These are phyloP conservation scores for Arabidopsis lyrata DNA, from an alignment of 441 rosid species.

Conservation along the genomic window DNA sequence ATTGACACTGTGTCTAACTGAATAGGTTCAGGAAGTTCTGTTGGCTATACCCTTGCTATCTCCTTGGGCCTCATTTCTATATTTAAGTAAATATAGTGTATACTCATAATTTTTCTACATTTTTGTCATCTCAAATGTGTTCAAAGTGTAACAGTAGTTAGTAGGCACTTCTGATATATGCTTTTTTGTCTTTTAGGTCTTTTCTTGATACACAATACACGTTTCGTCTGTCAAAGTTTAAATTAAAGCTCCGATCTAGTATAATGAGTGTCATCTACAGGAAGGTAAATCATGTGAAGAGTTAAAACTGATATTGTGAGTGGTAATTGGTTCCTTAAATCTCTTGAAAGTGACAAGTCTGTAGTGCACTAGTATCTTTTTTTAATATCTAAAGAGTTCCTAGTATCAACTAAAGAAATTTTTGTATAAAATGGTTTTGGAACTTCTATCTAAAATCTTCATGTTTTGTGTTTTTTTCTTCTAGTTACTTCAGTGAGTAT, in stretches of 20 bases:
- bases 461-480: too few relatives aligned
- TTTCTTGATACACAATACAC: slow-evolving; percentile 90
- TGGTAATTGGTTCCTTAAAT: slow-evolving; percentile 7
- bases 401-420: not conserved
- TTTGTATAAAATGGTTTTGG: not conserved
- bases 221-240: slow-evolving; percentile 77
- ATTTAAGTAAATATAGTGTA: slow-evolving; percentile 60
- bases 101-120: not conserved
- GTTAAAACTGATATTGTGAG: slow-evolving; percentile 5
- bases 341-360: not conserved
- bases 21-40: slow-evolving; percentile 70
- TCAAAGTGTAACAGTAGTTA: slow-evolving; percentile 15
- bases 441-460: not conserved
- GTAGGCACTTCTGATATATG: slow-evolving; percentile 31
- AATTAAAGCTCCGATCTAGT: slow-evolving; percentile 85
- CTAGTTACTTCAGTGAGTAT: not conserved
- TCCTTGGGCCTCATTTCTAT: slow-evolving; percentile 78
- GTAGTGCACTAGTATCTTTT: not conserved
- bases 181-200: slow-evolving; percentile 65
- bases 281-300: slow-evolving; percentile 61
- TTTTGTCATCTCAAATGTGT: not conserved
- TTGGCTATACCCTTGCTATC: slow-evolving; percentile 77
- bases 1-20: slow-evolving; percentile 10
- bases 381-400: too few relatives aligned
- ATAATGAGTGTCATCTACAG: slow-evolving; percentile 83